Evolutionary conservation across 805 yeast genomes (phyloP).

Genomic region (Saccharomyces kudriavzevii): DNA sequence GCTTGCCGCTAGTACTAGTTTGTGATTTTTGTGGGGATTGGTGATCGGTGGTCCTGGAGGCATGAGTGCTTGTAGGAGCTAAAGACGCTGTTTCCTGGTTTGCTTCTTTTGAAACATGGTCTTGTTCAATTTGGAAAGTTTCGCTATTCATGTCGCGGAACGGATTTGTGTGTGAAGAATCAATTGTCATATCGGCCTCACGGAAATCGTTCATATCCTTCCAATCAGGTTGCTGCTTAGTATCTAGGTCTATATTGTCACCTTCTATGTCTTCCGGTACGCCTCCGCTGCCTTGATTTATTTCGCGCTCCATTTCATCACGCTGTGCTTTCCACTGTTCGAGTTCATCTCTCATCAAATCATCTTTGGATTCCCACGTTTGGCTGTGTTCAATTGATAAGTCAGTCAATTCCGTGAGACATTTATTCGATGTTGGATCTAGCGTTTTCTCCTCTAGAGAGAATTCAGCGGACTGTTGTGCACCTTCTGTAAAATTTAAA

Average conservation of each 20-base stretch:
- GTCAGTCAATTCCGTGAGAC: not conserved
- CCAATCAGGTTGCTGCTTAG: constrained; percentile 1
- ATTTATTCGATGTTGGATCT: constrained; percentile 4
- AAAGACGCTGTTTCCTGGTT: constrained; percentile 1
- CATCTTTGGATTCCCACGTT: constrained; percentile 9
- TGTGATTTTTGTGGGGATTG: constrained; percentile 22
- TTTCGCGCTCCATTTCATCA: not conserved
- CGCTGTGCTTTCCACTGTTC: constrained; percentile 15
- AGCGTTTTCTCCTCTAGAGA: constrained; percentile 13
- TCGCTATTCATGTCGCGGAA: constrained; percentile 22
- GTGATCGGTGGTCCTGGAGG: constrained; percentile 1
- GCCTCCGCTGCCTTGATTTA: not conserved
- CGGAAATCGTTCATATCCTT: not conserved
- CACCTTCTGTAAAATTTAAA: constrained; percentile 22
- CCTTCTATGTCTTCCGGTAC: constrained; percentile 9
- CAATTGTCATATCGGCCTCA: constrained; percentile 1
- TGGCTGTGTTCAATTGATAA: constrained; percentile 1
- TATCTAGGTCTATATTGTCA: constrained; percentile 4
- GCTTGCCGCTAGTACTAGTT: constrained; percentile 11
- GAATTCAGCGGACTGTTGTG: constrained; percentile 9
- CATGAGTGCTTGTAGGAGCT: not conserved
- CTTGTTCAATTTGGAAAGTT: constrained; percentile 14
- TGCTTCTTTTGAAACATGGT: constrained; percentile 6
- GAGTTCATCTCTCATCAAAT: constrained; percentile 11
- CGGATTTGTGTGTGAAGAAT: constrained; percentile 14